Evolutionary conservation across 164 flowering plant genomes (phyloP).

Genomic region (Brasenia schreberi): DNA sequence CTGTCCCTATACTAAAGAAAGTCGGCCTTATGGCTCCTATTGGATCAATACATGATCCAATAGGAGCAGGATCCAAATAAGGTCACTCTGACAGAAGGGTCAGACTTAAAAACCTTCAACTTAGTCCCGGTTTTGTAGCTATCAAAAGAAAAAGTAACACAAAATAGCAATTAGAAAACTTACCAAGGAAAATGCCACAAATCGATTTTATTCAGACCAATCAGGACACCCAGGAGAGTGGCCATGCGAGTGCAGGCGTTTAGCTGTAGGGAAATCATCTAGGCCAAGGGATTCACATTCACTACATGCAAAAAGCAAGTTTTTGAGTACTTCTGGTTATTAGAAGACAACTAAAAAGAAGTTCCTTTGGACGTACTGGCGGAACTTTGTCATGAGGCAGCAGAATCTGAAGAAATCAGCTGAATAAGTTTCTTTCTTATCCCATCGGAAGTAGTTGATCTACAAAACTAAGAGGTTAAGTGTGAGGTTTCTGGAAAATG

Average conservation of each 20-base stretch:
- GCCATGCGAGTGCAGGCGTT: constrained; percentile 89
- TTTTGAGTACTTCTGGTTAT: not conserved
- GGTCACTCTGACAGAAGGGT: too few species aligned
- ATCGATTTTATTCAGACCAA: constrained; percentile 83
- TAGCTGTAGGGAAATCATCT: constrained; percentile 71
- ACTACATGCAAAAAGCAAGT: constrained; percentile 18
- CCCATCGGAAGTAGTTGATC: constrained; percentile 95
- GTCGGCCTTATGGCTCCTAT: too few species aligned
- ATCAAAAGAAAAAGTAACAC: not conserved
- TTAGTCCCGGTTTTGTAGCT: not conserved
- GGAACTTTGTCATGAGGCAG: constrained; percentile 64
- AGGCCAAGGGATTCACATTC: constrained; percentile 87
- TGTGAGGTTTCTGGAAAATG: not conserved
- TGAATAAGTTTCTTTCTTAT: constrained; percentile 64
- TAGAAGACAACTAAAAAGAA: not conserved
- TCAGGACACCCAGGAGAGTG: constrained; percentile 57
- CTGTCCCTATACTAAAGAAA: too few species aligned
- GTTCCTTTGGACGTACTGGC: constrained; percentile 24
- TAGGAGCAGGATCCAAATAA: too few species aligned
- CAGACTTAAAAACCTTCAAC: not conserved
- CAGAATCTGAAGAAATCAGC: constrained; percentile 83
- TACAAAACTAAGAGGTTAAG: constrained; percentile 14
- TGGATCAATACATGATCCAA: too few species aligned
- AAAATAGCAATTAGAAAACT: not conserved
- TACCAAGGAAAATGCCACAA: constrained; percentile 86